Conservation (phyloP, 1,139 yeast species). For the Candida gigantensis region DNA sequence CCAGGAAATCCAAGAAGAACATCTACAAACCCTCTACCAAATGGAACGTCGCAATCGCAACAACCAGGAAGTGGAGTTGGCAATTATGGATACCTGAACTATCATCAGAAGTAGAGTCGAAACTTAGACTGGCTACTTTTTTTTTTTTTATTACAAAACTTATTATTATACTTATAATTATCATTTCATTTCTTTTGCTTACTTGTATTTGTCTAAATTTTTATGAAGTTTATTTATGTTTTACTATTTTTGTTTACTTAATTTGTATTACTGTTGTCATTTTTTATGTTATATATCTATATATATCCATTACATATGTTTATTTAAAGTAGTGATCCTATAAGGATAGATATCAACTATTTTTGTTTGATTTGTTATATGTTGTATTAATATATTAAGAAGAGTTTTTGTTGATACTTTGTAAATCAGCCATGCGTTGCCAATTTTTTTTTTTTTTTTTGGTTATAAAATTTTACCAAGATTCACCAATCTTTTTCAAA, state of each 20-base stretch:
- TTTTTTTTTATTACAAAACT: too few species aligned
- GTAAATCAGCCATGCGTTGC: too few species aligned
- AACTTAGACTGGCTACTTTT: background rate
- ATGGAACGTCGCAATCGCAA: conserved; percentile 8
- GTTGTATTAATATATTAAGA: conserved; percentile 3
- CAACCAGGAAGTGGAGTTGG: conserved; percentile 24
- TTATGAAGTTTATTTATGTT: conserved; percentile 1
- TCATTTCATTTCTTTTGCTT: conserved; percentile 3
- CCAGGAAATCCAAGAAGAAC: conserved; percentile 51
- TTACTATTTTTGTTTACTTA: conserved; percentile 7
- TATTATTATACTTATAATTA: too few species aligned
- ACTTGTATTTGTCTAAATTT: background rate
- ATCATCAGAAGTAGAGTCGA: conserved; percentile 25
- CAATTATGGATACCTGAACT: conserved; percentile 40
- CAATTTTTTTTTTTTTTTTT: background rate
- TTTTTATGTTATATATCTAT: background rate
- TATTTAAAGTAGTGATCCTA: background rate
- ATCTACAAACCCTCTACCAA: conserved; percentile 34
- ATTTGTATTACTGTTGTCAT: conserved; percentile 7
- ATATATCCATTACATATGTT: background rate
- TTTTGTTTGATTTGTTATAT: background rate
- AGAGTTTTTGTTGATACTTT: background rate
- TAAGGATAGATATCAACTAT: background rate
- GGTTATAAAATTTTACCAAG: too few species aligned
- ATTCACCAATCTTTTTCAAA: too few species aligned